Base-by-base conservation (phyloP, 2,329 filamentous ascomycete genomes). In the Fusarium falciforme region DNA sequence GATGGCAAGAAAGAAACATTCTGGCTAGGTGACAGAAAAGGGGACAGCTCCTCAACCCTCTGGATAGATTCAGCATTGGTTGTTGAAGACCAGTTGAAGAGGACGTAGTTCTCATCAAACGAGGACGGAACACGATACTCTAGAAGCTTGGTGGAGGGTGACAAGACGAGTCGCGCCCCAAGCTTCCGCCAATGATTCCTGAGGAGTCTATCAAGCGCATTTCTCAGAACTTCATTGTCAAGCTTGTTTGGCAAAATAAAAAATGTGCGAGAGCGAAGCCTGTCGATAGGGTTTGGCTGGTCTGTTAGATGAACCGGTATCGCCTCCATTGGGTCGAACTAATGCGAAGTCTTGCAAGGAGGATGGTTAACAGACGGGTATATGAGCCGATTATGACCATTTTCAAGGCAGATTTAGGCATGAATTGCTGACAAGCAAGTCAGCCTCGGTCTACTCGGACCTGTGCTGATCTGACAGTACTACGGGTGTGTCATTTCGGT, bases 51-150 rank as follows among this genome's bases (percentile, higher is more conserved):
- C 2, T 49, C 22, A 0, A 44, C 12, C 4, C 62, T n/a, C 7
- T 31, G 9, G 14, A 57, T 67, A 11, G 59, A 49, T n/a, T 47
- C 16, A 42, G 9, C 10, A 6, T 40, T 47, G 8, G 31, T 47
- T 9, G 33, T 33, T 20, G 58, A 49, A 1, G 60, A 64, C 70
- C 70, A 72, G 27, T 36, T 57, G 10, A 72, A 71, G 12, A 70
- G 63, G 7, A 20, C 17, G 3, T 67, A 67, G 1, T 25, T 55
- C 11, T 59, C 55, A 1, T 42, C 16, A 17, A 72, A 72, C 0
- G 6, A 20, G 47, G 58, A 12, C 6, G 70, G 67, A 10, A 71
- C 1, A 27, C 35, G 54, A 14, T 72, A 72, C 22, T 72, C 67
- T 2, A 63, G 25, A 2, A n/a, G 29, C 2, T 52, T 62, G 3